phyloP scores from a whole-genome alignment of 495 filamentous ascomycete species.

The Tuber brumale region DNA sequence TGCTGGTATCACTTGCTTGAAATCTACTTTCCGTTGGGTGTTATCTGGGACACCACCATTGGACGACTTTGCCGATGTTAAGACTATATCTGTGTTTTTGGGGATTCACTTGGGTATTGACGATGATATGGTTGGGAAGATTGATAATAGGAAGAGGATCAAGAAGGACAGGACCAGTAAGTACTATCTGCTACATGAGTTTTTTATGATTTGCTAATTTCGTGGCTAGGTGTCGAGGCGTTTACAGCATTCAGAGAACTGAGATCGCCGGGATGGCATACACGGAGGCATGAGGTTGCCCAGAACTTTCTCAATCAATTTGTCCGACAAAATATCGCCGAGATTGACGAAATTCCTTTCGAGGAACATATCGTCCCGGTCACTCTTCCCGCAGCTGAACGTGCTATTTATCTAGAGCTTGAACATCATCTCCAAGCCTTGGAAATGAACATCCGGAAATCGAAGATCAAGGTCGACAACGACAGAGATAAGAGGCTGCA shows the following conservation, averaged over 20 bases:
- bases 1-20: conserved; percentile 41
- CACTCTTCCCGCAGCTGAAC: conserved; percentile 45
- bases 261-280: conserved; percentile 51
- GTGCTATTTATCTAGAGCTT: conserved; percentile 48
- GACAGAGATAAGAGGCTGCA: conserved; percentile 46
- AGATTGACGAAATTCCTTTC: conserved; percentile 47
- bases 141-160: conserved; percentile 42
- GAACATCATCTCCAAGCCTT: conserved; percentile 46
- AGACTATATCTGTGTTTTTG: conserved; percentile 53
- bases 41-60: conserved; percentile 62
- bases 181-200: conserved; percentile 8
- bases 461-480: conserved; percentile 42
- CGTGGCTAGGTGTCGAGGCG: conserved; percentile 45
- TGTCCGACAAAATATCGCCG: conserved; percentile 50
- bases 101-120: conserved; percentile 52
- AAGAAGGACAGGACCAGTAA: conserved; percentile 44
- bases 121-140: conserved; percentile 45
- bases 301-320: conserved; percentile 53
- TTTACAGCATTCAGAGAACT: conserved; percentile 47
- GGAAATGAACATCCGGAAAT: conserved; percentile 45
- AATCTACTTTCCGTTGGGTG: conserved; percentile 55
- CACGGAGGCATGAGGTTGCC: conserved; percentile 47
- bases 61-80: conserved; percentile 56
- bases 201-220: conserved; percentile 20
- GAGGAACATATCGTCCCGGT: conserved; percentile 45